Percentiles rank a stretch among this genome's conserved stretches.
Conservation (phyloP, 106 monocot species). For the Apostasia shenzhenica region DNA sequence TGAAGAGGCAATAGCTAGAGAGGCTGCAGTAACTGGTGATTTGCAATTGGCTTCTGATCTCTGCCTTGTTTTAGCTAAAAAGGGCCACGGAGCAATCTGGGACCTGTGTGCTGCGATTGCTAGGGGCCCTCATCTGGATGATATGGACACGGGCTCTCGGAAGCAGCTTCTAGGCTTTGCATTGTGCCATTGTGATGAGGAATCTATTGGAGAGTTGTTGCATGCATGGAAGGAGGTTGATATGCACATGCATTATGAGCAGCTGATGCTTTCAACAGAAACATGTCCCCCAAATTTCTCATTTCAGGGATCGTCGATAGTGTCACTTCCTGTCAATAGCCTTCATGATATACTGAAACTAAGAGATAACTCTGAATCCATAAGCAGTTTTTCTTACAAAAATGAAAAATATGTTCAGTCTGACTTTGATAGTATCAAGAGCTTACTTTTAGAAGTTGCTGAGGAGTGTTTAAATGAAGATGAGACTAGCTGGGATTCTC, state of each 20-base stretch:
- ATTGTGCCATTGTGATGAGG: conserved; percentile 84
- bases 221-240: conserved; percentile 88
- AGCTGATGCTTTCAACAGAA: conserved; percentile 45
- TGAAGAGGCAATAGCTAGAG: conserved; percentile 84
- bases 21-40: conserved; percentile 87
- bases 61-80: conserved; percentile 67
- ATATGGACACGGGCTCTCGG: conserved; percentile 63
- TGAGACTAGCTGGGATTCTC: conserved; percentile 26
- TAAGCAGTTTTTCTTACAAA: conserved; percentile 2
- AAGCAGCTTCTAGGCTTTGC: conserved; percentile 84
- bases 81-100: conserved; percentile 85
- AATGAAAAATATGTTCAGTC: conserved; percentile 8
- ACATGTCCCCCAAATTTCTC: conserved; percentile 41
- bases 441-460: conserved; percentile 38
- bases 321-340: conserved; percentile 23
- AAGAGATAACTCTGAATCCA: conserved; percentile 8
- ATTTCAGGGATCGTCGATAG: conserved; percentile 33
- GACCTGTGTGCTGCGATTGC: conserved; percentile 93
- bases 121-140: conserved; percentile 75
- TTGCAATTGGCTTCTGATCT: conserved; percentile 85
- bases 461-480: conserved; percentile 33
- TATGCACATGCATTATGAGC: conserved; percentile 46
- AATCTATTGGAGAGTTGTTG: conserved; percentile 81
- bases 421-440: conserved; percentile 23
- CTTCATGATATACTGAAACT: conserved; percentile 31